phyloP scores from a whole-genome alignment of 1,139 yeast genomes.

The Saccharomyces hybrid region DNA sequence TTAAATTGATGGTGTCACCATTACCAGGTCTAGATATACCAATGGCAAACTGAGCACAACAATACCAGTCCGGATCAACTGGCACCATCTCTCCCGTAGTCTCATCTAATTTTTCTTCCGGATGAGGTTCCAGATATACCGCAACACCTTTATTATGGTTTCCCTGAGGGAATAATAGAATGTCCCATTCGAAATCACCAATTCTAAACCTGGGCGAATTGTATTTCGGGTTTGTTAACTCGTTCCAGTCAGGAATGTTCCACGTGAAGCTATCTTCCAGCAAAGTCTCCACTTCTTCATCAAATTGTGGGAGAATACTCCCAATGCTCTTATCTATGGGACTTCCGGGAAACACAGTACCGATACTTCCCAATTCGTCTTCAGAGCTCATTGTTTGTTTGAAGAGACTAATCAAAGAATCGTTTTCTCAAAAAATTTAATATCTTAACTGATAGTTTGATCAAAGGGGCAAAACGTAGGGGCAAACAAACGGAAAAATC shows the following conservation, averaged over 20 bases:
- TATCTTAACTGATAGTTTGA: background rate
- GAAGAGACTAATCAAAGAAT: background rate
- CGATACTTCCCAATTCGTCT: constrained; percentile 7
- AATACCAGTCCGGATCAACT: constrained; percentile 56
- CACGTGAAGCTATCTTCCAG: constrained; percentile 49
- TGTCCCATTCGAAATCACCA: constrained; percentile 69
- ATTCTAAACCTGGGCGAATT: constrained; percentile 49
- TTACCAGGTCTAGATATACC: constrained; percentile 72
- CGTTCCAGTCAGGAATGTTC: constrained; percentile 63
- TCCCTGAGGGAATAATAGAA: constrained; percentile 73
- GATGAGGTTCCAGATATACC: constrained; percentile 49
- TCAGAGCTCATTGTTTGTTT: background rate
- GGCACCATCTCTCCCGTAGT: constrained; percentile 33
- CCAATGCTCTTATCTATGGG: constrained; percentile 18
- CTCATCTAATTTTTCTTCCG: constrained; percentile 22
- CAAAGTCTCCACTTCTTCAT: constrained; percentile 29
- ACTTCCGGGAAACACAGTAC: background rate
- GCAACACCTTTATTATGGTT: constrained; percentile 49
- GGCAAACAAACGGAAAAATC: background rate
- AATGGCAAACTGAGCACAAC: constrained; percentile 85
- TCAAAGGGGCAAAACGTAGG: background rate
- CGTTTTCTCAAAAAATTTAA: background rate
- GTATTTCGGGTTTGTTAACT: constrained; percentile 41
- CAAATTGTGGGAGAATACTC: constrained; percentile 31
- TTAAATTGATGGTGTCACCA: constrained; percentile 52